Conservation (phyloP, 768 basidiomycete species). For the Termitomyces sp. region DNA sequence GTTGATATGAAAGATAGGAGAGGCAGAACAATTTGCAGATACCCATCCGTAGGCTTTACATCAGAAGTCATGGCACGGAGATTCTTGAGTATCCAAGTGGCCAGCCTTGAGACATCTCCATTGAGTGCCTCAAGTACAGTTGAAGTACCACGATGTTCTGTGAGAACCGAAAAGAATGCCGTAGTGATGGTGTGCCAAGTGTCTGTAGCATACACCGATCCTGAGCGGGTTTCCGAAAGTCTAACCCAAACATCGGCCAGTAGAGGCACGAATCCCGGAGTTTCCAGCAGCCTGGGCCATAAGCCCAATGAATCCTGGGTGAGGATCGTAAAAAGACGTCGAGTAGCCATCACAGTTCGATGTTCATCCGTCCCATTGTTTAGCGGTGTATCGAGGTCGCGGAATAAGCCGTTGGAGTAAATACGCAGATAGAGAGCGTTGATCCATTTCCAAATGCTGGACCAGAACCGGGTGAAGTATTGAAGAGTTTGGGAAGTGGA, state of each 20-base stretch:
- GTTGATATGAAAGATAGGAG: constrained; percentile 1
- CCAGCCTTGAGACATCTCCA: constrained; percentile 5
- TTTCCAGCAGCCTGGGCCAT: not conserved
- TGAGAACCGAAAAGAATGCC: not conserved
- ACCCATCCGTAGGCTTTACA: not conserved
- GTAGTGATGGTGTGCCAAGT: not conserved
- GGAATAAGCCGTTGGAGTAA: constrained; percentile 2
- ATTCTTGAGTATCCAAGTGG: constrained; percentile 1
- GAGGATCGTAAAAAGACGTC: not conserved
- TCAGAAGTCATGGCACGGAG: not conserved
- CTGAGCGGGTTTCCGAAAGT: constrained; percentile 1
- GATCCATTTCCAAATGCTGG: constrained; percentile 9
- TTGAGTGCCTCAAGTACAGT: not conserved
- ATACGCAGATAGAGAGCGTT: constrained; percentile 3
- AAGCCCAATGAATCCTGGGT: not conserved
- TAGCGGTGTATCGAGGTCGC: not conserved
- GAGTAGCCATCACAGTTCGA: constrained; percentile 1
- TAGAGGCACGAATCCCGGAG: not conserved
- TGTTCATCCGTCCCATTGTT: not conserved
- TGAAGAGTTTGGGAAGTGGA: not conserved
- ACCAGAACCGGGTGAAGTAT: constrained; percentile 3
- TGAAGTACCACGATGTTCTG: not conserved
- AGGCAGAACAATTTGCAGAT: not conserved
- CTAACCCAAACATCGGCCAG: constrained; percentile 4
- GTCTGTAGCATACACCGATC: not conserved